Conservation (phyloP, 2,329 filamentous ascomycete genomes). For the Raffaelea ambrosiae region DNA sequence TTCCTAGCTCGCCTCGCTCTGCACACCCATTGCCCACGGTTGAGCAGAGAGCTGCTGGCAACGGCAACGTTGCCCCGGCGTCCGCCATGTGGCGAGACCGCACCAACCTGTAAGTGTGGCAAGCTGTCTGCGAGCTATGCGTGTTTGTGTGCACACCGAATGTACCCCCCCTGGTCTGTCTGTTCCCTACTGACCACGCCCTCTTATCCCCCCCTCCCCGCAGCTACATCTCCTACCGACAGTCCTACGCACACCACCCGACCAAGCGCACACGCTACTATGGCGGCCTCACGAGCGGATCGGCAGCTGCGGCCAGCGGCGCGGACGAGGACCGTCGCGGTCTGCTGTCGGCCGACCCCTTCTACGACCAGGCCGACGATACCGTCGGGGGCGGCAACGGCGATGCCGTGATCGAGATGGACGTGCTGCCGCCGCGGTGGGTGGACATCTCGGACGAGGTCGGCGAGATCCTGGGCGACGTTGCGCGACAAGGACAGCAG, state of each 20-base stretch:
- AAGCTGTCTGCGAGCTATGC: neutral
- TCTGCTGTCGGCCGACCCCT: conserved; percentile 68
- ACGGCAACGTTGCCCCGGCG: conserved; percentile 25
- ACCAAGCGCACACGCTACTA: conserved; percentile 59
- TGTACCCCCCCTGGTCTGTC: too few relatives aligned
- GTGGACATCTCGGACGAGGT: conserved; percentile 93
- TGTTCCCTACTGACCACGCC: too few relatives aligned
- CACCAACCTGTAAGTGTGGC: conserved; percentile 78
- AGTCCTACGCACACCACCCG: conserved; percentile 95
- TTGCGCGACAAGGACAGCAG: conserved; percentile 73
- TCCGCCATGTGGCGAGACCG: conserved; percentile 96
- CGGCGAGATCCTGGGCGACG: conserved; percentile 68
- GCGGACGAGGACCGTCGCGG: conserved; percentile 58
- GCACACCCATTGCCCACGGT: conserved; percentile 2
- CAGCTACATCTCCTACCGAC: conserved; percentile 97
- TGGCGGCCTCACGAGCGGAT: conserved; percentile 26
- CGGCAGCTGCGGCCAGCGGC: conserved; percentile 39
- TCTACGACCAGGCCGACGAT: conserved; percentile 69
- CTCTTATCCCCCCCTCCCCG: too few relatives aligned
- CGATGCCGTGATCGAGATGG: conserved; percentile 97
- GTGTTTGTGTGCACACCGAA: too few relatives aligned
- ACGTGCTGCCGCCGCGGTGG: conserved; percentile 89
- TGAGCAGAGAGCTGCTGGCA: conserved; percentile 13
- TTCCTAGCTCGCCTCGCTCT: neutral
- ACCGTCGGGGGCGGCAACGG: conserved; percentile 42